Evolutionary conservation across 1,284 basidiomycete species (phyloP).

Genomic region (Malassezia brasiliensis): DNA sequence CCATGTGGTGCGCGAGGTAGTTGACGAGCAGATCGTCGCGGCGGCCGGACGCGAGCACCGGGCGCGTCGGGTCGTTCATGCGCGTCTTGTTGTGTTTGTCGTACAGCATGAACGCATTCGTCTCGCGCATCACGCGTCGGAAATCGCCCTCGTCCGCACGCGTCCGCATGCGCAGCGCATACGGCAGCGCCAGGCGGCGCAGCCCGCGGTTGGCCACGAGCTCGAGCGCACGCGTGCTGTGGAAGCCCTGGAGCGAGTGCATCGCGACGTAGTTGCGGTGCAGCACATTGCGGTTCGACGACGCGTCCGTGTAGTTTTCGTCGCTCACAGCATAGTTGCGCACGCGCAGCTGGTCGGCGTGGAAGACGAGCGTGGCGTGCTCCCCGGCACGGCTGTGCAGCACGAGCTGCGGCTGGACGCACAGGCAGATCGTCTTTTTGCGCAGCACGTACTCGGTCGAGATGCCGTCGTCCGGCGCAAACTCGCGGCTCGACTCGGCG

Average conservation of each 20-base stretch:
- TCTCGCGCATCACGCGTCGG: conserved; percentile 79
- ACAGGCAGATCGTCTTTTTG: conserved; percentile 67
- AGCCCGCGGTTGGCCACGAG: neutral
- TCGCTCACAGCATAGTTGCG: conserved; percentile 77
- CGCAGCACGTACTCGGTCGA: conserved; percentile 50
- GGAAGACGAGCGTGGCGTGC: conserved; percentile 64
- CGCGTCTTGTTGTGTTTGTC: conserved; percentile 72
- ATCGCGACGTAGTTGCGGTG: conserved; percentile 67
- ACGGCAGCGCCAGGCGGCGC: conserved; percentile 58
- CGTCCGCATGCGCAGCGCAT: conserved; percentile 58
- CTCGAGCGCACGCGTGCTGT: conserved; percentile 52
- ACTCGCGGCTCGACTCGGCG: conserved; percentile 13
- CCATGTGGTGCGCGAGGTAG: conserved; percentile 72
- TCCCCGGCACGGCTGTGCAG: conserved; percentile 60
- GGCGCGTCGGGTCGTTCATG: conserved; percentile 4
- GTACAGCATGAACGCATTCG: conserved; percentile 73
- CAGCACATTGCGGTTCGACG: conserved; percentile 75
- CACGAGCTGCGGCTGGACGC: conserved; percentile 84
- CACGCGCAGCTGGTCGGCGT: conserved; percentile 71
- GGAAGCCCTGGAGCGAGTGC: conserved; percentile 76
- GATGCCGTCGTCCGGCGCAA: conserved; percentile 31
- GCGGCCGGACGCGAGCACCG: conserved; percentile 31
- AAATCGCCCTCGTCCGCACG: conserved; percentile 26
- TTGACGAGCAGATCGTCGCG: conserved; percentile 50
- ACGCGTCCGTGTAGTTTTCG: conserved; percentile 66